phyloP scores from a whole-genome alignment of 306 rosid species.

The Castanospermum australe region DNA sequence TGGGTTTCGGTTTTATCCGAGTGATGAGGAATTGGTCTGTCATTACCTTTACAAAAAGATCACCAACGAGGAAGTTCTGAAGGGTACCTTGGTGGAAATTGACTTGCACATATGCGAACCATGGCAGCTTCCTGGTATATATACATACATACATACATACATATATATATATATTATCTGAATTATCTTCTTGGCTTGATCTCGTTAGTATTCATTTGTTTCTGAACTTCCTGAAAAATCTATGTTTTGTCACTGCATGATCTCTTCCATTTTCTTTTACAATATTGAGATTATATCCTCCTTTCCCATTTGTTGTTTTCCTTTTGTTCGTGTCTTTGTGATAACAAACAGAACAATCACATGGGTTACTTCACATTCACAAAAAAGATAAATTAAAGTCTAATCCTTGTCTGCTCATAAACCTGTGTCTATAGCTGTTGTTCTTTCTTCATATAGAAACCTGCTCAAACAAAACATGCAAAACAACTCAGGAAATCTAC shows the following conservation, averaged over 20 bases:
- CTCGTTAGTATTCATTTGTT: background rate
- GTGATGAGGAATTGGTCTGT: conserved; percentile 92
- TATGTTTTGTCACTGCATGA: conserved; percentile 5
- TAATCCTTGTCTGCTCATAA: background rate
- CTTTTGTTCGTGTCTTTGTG: background rate
- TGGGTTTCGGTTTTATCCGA: conserved; percentile 92
- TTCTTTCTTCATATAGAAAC: background rate
- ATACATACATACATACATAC: background rate
- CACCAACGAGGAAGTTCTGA: conserved; percentile 65
- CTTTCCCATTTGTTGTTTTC: background rate
- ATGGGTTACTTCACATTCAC: background rate
- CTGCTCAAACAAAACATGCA: background rate
- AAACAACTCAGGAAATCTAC: background rate
- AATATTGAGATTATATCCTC: background rate
- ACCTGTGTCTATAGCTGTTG: conserved; percentile 15
- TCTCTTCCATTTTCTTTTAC: background rate
- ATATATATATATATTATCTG: background rate
- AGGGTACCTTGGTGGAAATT: conserved; percentile 86
- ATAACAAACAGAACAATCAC: background rate
- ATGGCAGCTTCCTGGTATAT: conserved; percentile 97
- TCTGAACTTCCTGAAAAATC: background rate
- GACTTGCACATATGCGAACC: conserved; percentile 97
- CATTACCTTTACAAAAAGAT: conserved; percentile 92
- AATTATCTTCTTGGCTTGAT: background rate
- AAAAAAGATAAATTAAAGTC: background rate